Evolutionary conservation across 2,329 filamentous ascomycete genomes (phyloP), one percentile per base, ranked within the genome.

Genomic region (Beauveria sp.): DNA sequence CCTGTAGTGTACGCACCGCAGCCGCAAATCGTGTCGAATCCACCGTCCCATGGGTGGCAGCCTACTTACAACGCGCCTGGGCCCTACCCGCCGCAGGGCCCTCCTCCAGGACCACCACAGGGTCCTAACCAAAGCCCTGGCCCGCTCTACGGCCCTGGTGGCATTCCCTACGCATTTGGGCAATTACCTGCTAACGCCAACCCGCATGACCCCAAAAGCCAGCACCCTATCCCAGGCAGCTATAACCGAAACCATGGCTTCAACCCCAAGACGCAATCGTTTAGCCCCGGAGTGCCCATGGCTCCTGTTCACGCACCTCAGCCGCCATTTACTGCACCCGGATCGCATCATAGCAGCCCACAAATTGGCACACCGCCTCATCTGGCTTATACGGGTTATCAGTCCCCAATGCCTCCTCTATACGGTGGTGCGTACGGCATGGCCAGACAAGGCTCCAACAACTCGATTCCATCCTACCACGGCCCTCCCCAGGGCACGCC

Each of bases 191-290:
- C 80, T 20, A 85, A 89, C 64, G 79, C 82, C 56, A 86, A 87
- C 54, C 86, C 90, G 28, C 81, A 89, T 63, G 89, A 89, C 67
- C 84, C 86, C 9, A 87, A 89, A 72, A 84, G 83, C 62, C 88
- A 92, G 70, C 91, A 96, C 71, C 90, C 91, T 6, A 86, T 96
- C 61, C 90, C 91, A 16, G 91, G 91, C 41, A 94, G 88, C 74
- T 96, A 84, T 66, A 91, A 89, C 70, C 83, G 92, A 62, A 76
- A 75, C 56, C 90, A 91, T 67, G 85, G 89, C 14, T 97, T 97
- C 77, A 97, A 97, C 70, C 93, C 92, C 1, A 92, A 96, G 76
- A 97, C 90, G 18, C 90, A 96, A 70, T 90, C 92, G 0, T 97
- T 97, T 73, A 84, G 96, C 26, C 93, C 93, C 52, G 73, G 75